Evolutionary conservation across 2,329 filamentous ascomycete species (phyloP).

Genomic region (Colletotrichum spaethianum): DNA sequence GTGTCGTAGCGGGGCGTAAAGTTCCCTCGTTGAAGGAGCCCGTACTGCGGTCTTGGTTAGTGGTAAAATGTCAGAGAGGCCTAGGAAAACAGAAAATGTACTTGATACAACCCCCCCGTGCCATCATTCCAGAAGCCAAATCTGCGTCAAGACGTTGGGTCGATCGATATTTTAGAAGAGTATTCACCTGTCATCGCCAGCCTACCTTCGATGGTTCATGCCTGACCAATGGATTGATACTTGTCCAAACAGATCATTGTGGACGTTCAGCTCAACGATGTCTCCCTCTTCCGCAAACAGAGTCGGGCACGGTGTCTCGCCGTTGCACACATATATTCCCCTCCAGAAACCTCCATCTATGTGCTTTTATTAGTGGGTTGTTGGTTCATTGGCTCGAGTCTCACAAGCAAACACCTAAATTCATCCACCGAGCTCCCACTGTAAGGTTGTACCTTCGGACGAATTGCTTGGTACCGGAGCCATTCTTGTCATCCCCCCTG

Average conservation of each 20-base stretch:
- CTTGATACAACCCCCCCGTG: slow-evolving; percentile 27
- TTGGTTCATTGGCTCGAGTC: fast-evolving
- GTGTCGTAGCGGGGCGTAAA: slow-evolving; percentile 25
- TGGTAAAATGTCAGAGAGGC: too few relatives aligned
- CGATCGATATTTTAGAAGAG: background rate
- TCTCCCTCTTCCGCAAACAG: slow-evolving; percentile 22
- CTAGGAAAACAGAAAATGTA: background rate
- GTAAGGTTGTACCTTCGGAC: slow-evolving; percentile 18
- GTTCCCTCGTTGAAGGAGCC: slow-evolving; percentile 20
- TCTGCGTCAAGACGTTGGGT: background rate
- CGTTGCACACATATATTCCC: slow-evolving; percentile 28
- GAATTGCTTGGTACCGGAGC: background rate
- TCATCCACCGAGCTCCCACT: slow-evolving; percentile 22
- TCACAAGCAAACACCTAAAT: slow-evolving; percentile 1
- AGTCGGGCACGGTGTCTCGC: slow-evolving; percentile 20
- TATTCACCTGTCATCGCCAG: fast-evolving
- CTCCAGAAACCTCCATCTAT: slow-evolving; percentile 27
- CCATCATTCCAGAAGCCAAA: slow-evolving; percentile 31
- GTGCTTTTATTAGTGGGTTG: background rate
- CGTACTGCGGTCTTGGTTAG: slow-evolving; percentile 6
- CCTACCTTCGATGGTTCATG: slow-evolving; percentile 21
- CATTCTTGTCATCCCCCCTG: fast-evolving
- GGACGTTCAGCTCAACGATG: slow-evolving; percentile 27
- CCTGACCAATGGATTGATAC: slow-evolving; percentile 30
- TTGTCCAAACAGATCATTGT: slow-evolving; percentile 18